Evolutionary conservation across 345 rosid genomes (phyloP).

Genomic region (Erucastrum elatum): DNA sequence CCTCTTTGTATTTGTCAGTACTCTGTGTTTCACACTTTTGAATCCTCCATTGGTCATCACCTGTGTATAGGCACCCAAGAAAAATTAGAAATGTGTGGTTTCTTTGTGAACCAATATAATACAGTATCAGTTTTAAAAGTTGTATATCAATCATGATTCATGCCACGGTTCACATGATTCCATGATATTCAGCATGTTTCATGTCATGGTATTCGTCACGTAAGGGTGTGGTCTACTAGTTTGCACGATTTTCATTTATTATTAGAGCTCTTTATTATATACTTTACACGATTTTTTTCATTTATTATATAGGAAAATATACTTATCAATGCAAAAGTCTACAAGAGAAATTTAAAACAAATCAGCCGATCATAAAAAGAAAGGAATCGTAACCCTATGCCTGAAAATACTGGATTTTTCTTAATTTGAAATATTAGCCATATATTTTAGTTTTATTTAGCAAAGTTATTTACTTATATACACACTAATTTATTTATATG

Average conservation of each 20-base stretch:
- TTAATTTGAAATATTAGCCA: neutral
- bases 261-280: too few relatives aligned
- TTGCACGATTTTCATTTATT: too few relatives aligned
- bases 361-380: neutral
- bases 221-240: neutral
- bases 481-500: neutral
- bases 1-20: slow-evolving; percentile 48
- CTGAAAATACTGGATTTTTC: neutral
- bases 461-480: neutral
- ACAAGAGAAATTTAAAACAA: neutral
- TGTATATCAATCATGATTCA: neutral
- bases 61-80: slow-evolving; percentile 33
- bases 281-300: too few relatives aligned
- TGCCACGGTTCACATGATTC: too few relatives aligned
- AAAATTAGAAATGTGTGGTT: neutral
- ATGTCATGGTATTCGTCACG: neutral
- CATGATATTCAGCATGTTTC: neutral
- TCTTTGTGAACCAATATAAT: neutral
- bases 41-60: slow-evolving; percentile 86
- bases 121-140: neutral
- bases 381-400: neutral
- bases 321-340: neutral
- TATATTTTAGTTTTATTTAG: neutral
- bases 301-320: too few relatives aligned
- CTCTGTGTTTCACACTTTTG: slow-evolving; percentile 84